Base-by-base conservation (phyloP, 306 rosid species). In the Prunus mira region DNA sequence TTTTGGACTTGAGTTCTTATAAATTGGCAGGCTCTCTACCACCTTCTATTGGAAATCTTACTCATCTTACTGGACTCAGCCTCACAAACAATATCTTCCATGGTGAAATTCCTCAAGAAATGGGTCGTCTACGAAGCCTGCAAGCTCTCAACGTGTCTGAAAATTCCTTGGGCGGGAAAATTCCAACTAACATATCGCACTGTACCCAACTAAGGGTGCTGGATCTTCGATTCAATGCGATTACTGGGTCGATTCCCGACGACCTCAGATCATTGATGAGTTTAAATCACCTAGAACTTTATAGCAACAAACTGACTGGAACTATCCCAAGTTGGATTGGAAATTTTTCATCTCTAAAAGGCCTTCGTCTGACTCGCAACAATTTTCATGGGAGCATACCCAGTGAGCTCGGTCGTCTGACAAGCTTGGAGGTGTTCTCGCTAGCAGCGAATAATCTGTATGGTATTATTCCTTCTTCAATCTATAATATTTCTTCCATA, bases 281-380 rank as follows among this genome's bases (percentile, higher is more conserved):
- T 19, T 55, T 81, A 45, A 3, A 27, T 5, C 5, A 79, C 50
- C 25, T 24, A 24, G 25, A 24, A 24, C 25, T 24, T 24, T 24
- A 24, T 24, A 24, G 25, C 25, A 24, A 24, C 25, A 24, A 24
- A 24, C 25, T 24, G 25, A 24, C 25, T 5, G 86, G 90, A 76
- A 71, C 30, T 34, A 86, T 89, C 30, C 91, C 87, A 54, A 1
- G 50, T 9, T 86, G 90, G 88, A 67, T 87, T n/a, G 89, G 87
- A 45, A 85, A 87, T 7, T 69, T 81, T 51, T 85, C 93, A 38
- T 83, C 87, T 8, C 25, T 24, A 24, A 24, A 24, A 24, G 25
- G 25, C 25, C 25, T 24, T 24, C 25, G 25, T 24, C 25, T 24
- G 25, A 24, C 25, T 34, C 85, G 0, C 0, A 32, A 82, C 72